Base-by-base conservation (phyloP, 208 protist genomes). In the Crithidia expoeki region DNA sequence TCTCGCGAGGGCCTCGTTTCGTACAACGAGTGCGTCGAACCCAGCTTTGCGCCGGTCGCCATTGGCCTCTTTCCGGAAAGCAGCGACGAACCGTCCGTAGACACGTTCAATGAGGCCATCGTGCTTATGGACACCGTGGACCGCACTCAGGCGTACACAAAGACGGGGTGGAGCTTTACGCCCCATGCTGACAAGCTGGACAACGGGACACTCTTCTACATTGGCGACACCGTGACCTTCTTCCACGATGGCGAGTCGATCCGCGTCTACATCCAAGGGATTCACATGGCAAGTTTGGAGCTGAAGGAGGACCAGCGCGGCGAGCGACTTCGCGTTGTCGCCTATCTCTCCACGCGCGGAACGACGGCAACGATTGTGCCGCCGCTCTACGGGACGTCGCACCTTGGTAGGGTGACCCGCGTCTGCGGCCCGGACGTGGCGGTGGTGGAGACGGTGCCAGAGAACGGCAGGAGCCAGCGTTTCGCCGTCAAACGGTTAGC, bases 221-320 rank as follows among this genome's bases (percentile, higher is more conserved):
- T 96, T 66, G 89, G 83, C 42, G 92, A 96, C 62, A 91, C 85
- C 19, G 58, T 96, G 14, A 96, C 88, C 11, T 70, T 92, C 38
- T 72, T 92, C 33, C 49, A 80, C 28, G 53, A 77, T 36, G 56
- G 81, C 11, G 46, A 47, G 9, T 25, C 72, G 0, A 46, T 94
- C 27, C 62, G 65, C 25, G 76, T 92, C 11, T 93, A 85, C 59
- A 56, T 81, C 36, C 74, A 80, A 42, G 64, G 77, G 46, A 25
- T 76, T 7, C 49, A 72, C 33, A 71, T 81, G 61, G 74, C 55
- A 19, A 72, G 28, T 16, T 57, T 80, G n/a, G 40, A 42, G 61
- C 69, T 88, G 27, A 53, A 63, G 47, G 64, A 61, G 16, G 59
- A 60, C 11, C 72, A 86, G 71, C 51, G 64, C n/a, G 23, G 52